phyloP scores from a whole-genome alignment of 164 flowering plant genomes.

The Warburgia ugandensis region DNA sequence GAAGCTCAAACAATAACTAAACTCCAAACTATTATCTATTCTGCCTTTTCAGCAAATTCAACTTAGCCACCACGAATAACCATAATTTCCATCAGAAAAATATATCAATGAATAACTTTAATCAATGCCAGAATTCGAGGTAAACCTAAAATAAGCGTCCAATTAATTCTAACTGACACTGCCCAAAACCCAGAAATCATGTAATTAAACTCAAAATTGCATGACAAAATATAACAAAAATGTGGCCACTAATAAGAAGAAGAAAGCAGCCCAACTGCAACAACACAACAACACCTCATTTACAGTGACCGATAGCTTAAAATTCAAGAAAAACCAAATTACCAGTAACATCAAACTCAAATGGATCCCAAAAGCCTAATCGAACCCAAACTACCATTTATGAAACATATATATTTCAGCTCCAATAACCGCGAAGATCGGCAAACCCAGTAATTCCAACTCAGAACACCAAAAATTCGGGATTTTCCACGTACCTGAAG shows the following conservation, averaged over 20 bases:
- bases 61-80: background rate
- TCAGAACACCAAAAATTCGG: background rate
- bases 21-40: background rate
- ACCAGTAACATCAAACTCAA: too few relatives aligned
- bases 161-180: background rate
- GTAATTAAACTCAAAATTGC: too few relatives aligned
- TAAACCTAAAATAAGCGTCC: background rate
- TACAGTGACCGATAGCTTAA: too few relatives aligned
- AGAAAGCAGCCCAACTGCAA: too few relatives aligned
- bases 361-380: too few relatives aligned
- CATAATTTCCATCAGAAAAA: background rate
- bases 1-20: background rate
- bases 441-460: background rate
- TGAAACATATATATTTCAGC: too few relatives aligned
- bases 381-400: too few relatives aligned
- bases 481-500: conserved; percentile 31
- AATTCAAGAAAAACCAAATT: too few relatives aligned
- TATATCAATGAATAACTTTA: background rate
- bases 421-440: too few relatives aligned
- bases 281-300: too few relatives aligned
- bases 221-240: too few relatives aligned
- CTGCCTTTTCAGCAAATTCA: background rate
- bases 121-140: background rate
- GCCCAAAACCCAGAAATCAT: background rate
- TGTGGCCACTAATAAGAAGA: too few relatives aligned